Evolutionary conservation across 768 basidiomycete species (phyloP).

Genomic region (Tulasnella sp.): DNA sequence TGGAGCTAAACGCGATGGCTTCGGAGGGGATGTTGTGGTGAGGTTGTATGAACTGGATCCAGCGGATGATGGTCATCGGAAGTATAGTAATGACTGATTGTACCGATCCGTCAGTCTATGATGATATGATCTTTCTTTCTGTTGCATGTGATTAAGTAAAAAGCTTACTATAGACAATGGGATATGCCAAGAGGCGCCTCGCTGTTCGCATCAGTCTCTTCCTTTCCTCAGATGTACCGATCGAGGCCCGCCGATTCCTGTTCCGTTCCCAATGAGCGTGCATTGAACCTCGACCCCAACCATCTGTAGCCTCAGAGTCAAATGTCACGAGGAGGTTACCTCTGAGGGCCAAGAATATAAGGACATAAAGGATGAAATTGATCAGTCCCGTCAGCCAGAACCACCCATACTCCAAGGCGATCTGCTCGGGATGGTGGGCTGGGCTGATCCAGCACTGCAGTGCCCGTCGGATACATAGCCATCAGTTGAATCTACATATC

Average conservation of each 20-base stretch:
- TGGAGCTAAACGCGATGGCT: too few relatives aligned
- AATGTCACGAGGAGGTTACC: not conserved
- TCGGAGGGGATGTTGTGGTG: conserved; percentile 26
- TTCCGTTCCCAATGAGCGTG: conserved; percentile 35
- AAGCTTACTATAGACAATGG: not conserved
- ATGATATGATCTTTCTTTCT: not conserved
- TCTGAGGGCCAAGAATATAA: not conserved
- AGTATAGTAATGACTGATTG: conserved; percentile 24
- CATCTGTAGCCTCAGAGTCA: conserved; percentile 17
- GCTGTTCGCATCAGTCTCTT: not conserved
- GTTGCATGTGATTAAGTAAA: not conserved
- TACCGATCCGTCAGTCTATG: too few relatives aligned
- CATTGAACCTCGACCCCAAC: not conserved
- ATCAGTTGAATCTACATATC: too few relatives aligned
- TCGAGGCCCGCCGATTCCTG: conserved; percentile 29
- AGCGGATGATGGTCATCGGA: conserved; percentile 36
- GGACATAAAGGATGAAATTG: not conserved
- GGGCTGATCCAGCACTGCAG: too few relatives aligned
- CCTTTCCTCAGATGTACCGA: not conserved
- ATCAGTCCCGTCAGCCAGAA: not conserved
- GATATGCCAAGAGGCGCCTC: not conserved
- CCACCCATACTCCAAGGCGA: too few relatives aligned
- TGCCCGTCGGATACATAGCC: too few relatives aligned
- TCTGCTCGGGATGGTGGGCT: too few relatives aligned
- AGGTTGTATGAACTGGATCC: conserved; percentile 28